A percentile compares a stretch with the other conserved stretches of the same genome.
Evolutionary conservation across 768 basidiomycete genomes (phyloP).

Genomic region (Mycena vulgaris): DNA sequence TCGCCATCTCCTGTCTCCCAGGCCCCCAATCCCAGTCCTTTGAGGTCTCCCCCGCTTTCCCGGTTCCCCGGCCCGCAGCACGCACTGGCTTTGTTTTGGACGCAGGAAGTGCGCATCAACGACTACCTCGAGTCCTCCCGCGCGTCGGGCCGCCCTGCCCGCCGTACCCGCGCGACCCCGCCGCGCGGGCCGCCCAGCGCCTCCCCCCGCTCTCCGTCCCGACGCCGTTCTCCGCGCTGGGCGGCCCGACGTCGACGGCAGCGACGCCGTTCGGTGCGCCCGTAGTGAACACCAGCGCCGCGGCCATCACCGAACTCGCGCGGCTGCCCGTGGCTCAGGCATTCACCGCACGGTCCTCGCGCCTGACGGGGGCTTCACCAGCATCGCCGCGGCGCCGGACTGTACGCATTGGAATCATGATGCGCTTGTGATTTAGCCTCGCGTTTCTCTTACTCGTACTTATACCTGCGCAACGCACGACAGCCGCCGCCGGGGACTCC

Average conservation of each 20-base stretch:
- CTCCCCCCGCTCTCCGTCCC: conserved; percentile 59
- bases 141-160: conserved; percentile 53
- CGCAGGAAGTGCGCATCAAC: conserved; percentile 54
- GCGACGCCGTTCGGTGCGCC: neutral
- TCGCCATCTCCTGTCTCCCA: neutral
- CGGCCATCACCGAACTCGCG: conserved; percentile 27
- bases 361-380: too few species aligned
- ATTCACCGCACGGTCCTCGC: conserved; percentile 42
- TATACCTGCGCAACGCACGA: conserved; percentile 44
- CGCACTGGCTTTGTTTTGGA: neutral
- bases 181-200: conserved; percentile 52
- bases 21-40: conserved; percentile 34
- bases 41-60: conserved; percentile 26
- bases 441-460: neutral
- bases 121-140: conserved; percentile 57
- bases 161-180: conserved; percentile 49
- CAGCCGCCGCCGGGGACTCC: conserved; percentile 31
- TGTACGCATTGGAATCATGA: conserved; percentile 51
- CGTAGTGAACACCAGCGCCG: conserved; percentile 7
- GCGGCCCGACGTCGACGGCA: neutral
- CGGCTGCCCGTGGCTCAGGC: conserved; percentile 46
- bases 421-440: conserved; percentile 42
- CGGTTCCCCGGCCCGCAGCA: neutral
- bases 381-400: conserved; percentile 48
- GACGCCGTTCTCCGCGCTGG: conserved; percentile 21